Evolutionary conservation across 768 basidiomycete genomes (phyloP), one percentile per base, ranked within the genome.

Genomic region (Sarcodon aspratus): DNA sequence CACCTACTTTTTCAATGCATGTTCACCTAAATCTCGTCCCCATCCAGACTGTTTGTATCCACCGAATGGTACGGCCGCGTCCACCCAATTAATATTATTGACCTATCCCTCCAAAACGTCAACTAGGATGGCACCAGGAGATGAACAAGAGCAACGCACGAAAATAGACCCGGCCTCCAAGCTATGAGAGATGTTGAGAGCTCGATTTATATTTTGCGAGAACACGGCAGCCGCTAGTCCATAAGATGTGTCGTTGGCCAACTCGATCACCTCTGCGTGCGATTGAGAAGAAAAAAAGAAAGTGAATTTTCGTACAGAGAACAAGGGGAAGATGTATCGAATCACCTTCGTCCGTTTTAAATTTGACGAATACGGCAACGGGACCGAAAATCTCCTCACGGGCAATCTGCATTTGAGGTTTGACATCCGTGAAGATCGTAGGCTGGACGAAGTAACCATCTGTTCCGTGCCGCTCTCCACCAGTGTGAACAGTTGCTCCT

Each of bases 171-270:
- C 93, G 6, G 89, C 85, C 57, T 86, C 75, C 51, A 97, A 68
- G 50, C 66, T 72, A 61, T 89, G 80, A 7, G 89, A 85, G 2
- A 80, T 78, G 50, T 69, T 67, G 48, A 94, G 66, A 0, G 87
- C 90, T 27, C 83, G 74, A 54, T 75, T 78, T 68, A 95, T 65
- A 64, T 94, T 74, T 27, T 58, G 71, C 34, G 85, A 81, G 73
- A 93, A 96, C 47, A 98, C 80, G 7, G 85, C 85, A 2, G 86
- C 81, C 10, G 90, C 91, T 38, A 96, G 78, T 50, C 94, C 94
- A 63, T 93, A 95, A 45, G 69, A 58, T 0, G 87, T 84, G 61
- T 95, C 83, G 65, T 99, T 99, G 27, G 91, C 95, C 59, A 78
- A 73, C 44, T 62, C 64, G 55, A 88, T 65, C 35, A 80, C 80